Evolutionary conservation across 495 filamentous ascomycete species (phyloP), one percentile per base, ranked within the genome.

Genomic region (Xylona heveae): DNA sequence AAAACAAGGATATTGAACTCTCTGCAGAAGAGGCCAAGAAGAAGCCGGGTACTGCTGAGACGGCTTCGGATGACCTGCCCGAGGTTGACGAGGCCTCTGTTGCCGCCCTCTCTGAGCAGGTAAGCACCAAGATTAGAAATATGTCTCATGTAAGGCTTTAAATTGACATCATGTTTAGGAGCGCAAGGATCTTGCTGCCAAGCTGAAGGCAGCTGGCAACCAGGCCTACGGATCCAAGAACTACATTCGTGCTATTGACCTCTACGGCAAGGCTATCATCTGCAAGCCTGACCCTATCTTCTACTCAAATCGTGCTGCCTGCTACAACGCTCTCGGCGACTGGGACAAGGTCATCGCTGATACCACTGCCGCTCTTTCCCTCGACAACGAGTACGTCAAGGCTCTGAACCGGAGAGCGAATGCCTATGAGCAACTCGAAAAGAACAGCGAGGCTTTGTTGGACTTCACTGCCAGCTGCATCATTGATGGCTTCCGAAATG

Each of bases 381-480:
- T 95, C 44, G 79, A 99, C 48, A 79, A 71, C 41, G 78, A 91
- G 58, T 99, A 99, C 51, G 71, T 95, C 46, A 99, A 99, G 59
- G 90, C 90, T 2, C 61, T 99, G 35, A 95, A 95, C 61, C 73
- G 88, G 39, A 70, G 88, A 45, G 88, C 88, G 24, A 90, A 81
- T 47, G 88, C 88, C 24, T 95, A 95, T 49, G 88, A 99, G 54
- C 78, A 94, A 44, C 62, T 88, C 4, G 72, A 69, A 31, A 77
- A 74, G 48, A 92, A 73, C 61, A 90, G 82, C 59, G 82, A 92
- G 44, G 90, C 88, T 28, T 71, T 99, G 14, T 66, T 99, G 19
- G 88, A 99, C 53, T 95, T 83, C 53, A 99, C 88, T 12, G 90
- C 90, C 24, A 92, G 82, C 61, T 99, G 88, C 58, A 99, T 99